Evolutionary conservation across 495 filamentous ascomycete genomes (phyloP).

Genomic region (Parathielavia appendiculata): DNA sequence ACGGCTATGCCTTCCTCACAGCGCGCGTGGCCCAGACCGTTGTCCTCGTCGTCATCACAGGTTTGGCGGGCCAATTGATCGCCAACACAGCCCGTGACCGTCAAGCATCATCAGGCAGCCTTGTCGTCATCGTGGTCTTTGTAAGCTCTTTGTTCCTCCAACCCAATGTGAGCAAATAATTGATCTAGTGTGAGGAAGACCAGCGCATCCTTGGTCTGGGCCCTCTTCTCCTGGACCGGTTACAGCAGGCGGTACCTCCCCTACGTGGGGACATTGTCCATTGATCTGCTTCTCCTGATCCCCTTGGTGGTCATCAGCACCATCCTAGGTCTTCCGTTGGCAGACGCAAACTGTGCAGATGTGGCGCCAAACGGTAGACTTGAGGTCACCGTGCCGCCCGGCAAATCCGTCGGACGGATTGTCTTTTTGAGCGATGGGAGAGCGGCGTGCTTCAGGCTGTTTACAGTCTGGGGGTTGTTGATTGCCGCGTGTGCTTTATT

Average conservation of each 20-base stretch:
- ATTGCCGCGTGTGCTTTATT: constrained; percentile 13
- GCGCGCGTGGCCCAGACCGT: constrained; percentile 3
- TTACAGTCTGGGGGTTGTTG: constrained; percentile 16
- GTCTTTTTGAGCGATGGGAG: background rate
- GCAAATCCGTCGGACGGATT: background rate
- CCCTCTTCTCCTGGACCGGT: constrained; percentile 66
- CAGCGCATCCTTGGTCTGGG: constrained; percentile 71
- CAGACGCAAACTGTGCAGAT: background rate
- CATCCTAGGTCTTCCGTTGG: constrained; percentile 66
- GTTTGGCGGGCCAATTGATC: constrained; percentile 13
- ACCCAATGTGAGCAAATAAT: background rate
- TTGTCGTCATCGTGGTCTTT: constrained; percentile 9
- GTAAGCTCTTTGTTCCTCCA: constrained; percentile 1
- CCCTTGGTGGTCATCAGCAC: constrained; percentile 66
- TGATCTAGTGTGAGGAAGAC: constrained; percentile 43
- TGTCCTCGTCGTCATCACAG: constrained; percentile 3
- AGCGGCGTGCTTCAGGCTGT: constrained; percentile 13
- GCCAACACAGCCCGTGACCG: background rate
- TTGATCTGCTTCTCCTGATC: constrained; percentile 64
- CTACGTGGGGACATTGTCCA: constrained; percentile 57
- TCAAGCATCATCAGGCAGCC: background rate
- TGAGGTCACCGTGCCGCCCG: constrained; percentile 4
- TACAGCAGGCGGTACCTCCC: constrained; percentile 72
- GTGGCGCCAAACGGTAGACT: background rate
- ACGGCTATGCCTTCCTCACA: constrained; percentile 13